Evolutionary conservation across 306 rosid species (phyloP).

Genomic region (Glycine tomentella): DNA sequence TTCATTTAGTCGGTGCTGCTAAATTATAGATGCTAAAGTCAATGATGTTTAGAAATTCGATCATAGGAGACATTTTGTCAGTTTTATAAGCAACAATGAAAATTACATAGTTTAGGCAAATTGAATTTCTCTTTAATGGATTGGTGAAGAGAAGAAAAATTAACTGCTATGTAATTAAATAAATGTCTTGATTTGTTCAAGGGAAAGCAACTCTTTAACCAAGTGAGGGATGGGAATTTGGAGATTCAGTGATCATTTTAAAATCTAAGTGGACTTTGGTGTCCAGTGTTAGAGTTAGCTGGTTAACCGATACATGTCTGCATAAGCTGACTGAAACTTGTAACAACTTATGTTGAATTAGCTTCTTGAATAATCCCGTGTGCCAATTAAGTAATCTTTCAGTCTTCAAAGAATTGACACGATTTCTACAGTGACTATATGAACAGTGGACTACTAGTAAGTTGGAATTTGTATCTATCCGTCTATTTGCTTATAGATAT

Average conservation of each 20-base stretch:
- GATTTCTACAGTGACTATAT: background rate
- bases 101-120: slow-evolving; percentile 4
- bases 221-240: slow-evolving; percentile 20
- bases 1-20: background rate
- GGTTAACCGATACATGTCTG: background rate
- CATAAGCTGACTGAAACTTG: background rate
- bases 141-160: slow-evolving; percentile 11
- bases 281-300: background rate
- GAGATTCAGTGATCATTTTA: slow-evolving; percentile 18
- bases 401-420: background rate
- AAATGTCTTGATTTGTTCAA: slow-evolving; percentile 6
- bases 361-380: background rate
- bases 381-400: background rate
- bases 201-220: background rate
- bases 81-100: background rate
- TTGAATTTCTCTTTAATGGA: slow-evolving; percentile 17
- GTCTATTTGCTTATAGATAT: background rate
- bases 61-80: background rate
- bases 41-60: background rate
- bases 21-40: background rate
- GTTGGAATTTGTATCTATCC: background rate
- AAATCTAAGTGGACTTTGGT: background rate
- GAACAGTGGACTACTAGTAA: background rate
- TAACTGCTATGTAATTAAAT: background rate
- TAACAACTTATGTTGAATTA: slow-evolving; percentile 17